phyloP scores from a whole-genome alignment of 805 yeast species.

The Ogataea haglerorum region DNA sequence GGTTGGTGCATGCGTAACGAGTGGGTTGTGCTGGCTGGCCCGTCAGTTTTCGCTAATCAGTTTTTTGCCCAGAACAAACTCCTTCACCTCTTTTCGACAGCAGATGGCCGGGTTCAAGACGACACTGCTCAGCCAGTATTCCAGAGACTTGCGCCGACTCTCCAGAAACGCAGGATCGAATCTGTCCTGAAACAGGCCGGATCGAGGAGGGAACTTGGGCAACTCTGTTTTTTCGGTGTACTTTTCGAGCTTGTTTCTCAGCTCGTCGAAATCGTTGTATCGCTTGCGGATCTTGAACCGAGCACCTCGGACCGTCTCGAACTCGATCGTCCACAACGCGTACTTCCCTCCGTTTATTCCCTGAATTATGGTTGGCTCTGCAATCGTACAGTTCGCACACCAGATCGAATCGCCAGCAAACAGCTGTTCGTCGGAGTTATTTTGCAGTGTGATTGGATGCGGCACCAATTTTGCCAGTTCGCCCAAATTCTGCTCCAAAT shows the following conservation, averaged over 20 bases:
- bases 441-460: conserved; percentile 38
- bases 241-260: conserved; percentile 40
- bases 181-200: conserved; percentile 26
- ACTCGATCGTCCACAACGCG: conserved; percentile 28
- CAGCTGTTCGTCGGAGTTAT: conserved; percentile 23
- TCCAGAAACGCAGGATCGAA: conserved; percentile 44
- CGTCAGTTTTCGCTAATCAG: conserved; percentile 1
- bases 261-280: conserved; percentile 57
- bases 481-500: conserved; percentile 12
- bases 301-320: conserved; percentile 31
- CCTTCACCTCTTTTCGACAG: conserved; percentile 37
- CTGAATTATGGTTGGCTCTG: conserved; percentile 31
- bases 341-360: conserved; percentile 30
- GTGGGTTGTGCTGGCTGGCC: background rate
- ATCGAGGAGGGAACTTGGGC: conserved; percentile 52
- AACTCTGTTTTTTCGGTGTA: conserved; percentile 39
- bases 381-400: conserved; percentile 31
- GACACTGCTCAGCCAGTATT: conserved; percentile 55
- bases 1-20: background rate
- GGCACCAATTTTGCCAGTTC: conserved; percentile 32
- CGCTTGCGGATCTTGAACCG: conserved; percentile 52
- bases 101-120: conserved; percentile 47
- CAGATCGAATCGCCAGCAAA: conserved; percentile 18
- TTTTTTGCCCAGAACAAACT: conserved; percentile 32
- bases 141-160: conserved; percentile 52